Conservation (phyloP, 345 rosid species). For the Eucalyptus victrix region DNA sequence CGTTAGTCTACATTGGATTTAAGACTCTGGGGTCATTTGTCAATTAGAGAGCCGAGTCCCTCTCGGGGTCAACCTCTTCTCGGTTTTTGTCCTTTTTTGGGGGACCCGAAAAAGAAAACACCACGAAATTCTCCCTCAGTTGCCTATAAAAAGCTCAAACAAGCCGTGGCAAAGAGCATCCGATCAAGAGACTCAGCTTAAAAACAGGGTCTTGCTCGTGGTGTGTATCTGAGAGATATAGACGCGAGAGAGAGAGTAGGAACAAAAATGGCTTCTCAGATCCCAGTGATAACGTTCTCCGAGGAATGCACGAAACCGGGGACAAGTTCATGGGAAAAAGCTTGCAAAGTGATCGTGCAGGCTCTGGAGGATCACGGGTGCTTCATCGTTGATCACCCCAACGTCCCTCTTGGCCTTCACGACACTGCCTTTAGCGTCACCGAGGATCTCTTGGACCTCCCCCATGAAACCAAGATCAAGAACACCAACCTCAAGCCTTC, state of each 20-base stretch:
- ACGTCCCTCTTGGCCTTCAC: background rate
- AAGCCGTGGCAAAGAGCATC: background rate
- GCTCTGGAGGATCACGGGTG: conserved; percentile 21
- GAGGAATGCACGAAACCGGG: background rate
- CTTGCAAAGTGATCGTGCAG: background rate
- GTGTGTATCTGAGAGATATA: background rate
- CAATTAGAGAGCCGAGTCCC: background rate
- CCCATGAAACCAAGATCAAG: conserved; percentile 19
- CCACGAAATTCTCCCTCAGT: background rate
- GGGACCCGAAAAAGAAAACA: background rate
- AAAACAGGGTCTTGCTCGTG: background rate
- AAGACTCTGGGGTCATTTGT: background rate
- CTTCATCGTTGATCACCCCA: conserved; percentile 1
- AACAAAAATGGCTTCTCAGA: background rate
- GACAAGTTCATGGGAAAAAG: conserved; percentile 3
- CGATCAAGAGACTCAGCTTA: background rate
- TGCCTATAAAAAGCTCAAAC: background rate
- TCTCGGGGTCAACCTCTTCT: background rate
- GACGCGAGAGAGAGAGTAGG: background rate
- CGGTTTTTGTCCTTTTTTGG: background rate
- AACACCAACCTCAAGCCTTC: conserved; percentile 22
- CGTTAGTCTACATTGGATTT: background rate
- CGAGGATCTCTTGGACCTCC: conserved; percentile 12
- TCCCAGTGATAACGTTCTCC: conserved; percentile 1
- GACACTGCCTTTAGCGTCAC: background rate